Evolutionary conservation across 331 rosid genomes (phyloP), one percentile per base, ranked within the genome.

Genomic region (Acacia pycnantha): DNA sequence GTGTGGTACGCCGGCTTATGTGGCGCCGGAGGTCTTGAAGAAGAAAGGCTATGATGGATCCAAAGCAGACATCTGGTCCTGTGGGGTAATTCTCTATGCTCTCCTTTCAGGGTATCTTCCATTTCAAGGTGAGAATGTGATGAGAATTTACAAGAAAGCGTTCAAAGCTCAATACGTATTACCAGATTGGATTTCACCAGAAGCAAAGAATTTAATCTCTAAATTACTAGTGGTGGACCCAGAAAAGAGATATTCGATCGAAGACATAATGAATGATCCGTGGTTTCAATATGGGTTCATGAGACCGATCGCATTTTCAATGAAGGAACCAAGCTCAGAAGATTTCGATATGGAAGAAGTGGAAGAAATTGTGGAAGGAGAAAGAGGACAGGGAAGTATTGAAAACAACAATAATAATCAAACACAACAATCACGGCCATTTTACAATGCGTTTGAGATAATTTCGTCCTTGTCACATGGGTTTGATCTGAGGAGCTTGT

Each of bases 1-100:
- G 69, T 94, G 98, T 29, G 98, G 98, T 2, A 92, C 98, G 0
- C 98, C 95, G 13, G 91, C 97, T 0, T 94, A 94, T 73, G 94
- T 94, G 50, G 98, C 97, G 0, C 98, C 98, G 3, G 98, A 94
- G 86, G 86, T 94, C 0, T 78, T 94, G 68, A 87, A 89, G 74
- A 94, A 90, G 77, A 84, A 73, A 11, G 98, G 98, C 0, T 94
- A 94, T 14, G 94, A 94, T 33, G 98, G 98, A 4, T 91, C 94
- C 0, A 94, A 86, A 71, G 91, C 93, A 1, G 98, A 94, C 74
- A 85, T 94, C 1, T 94, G 98, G 98, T 94, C 98, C 0, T 92
- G 97, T 46, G 98, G 97, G 0, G 94, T 94, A 0, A 83, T 94
- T 37, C 85, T 94, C 12, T 94, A 77, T 10, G 97, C 93, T 70